These are phyloP conservation scores for Arabis hirsuta DNA, from an alignment of 345 rosid species.

Conservation along the genomic window DNA sequence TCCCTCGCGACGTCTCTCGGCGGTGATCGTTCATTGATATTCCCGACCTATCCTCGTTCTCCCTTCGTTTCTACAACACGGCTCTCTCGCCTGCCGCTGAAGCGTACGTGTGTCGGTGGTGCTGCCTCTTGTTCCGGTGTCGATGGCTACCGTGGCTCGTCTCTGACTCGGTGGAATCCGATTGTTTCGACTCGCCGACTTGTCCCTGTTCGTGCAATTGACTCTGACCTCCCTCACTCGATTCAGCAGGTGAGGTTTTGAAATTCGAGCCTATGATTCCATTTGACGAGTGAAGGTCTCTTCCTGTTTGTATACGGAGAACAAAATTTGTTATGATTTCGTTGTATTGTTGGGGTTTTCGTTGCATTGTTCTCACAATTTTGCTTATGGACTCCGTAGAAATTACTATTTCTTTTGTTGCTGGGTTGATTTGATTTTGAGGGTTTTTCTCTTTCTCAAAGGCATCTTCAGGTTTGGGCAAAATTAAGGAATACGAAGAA, in stretches of 20 bases:
- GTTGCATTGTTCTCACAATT: not conserved
- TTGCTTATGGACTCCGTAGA: not conserved
- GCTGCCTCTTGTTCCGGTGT: not conserved
- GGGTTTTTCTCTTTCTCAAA: slow-evolving; percentile 30
- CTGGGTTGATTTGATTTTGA: slow-evolving; percentile 9
- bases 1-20: slow-evolving; percentile 34
- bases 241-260: slow-evolving; percentile 52
- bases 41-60: slow-evolving; percentile 26
- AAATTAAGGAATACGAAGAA: slow-evolving; percentile 49
- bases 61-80: slow-evolving; percentile 27
- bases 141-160: slow-evolving; percentile 21
- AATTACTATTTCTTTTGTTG: too few relatives aligned
- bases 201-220: slow-evolving; percentile 48
- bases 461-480: slow-evolving; percentile 51
- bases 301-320: too few relatives aligned
- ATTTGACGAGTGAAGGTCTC: not conserved
- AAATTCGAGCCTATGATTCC: not conserved
- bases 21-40: not conserved
- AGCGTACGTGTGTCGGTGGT: slow-evolving; percentile 21
- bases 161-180: slow-evolving; percentile 35
- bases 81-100: slow-evolving; percentile 31
- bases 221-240: slow-evolving; percentile 62
- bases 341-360: not conserved
- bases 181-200: slow-evolving; percentile 48
- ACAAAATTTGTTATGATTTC: not conserved